Conservation (phyloP, 2,329 filamentous ascomycete genomes). For the Colletotrichum tabaci region DNA sequence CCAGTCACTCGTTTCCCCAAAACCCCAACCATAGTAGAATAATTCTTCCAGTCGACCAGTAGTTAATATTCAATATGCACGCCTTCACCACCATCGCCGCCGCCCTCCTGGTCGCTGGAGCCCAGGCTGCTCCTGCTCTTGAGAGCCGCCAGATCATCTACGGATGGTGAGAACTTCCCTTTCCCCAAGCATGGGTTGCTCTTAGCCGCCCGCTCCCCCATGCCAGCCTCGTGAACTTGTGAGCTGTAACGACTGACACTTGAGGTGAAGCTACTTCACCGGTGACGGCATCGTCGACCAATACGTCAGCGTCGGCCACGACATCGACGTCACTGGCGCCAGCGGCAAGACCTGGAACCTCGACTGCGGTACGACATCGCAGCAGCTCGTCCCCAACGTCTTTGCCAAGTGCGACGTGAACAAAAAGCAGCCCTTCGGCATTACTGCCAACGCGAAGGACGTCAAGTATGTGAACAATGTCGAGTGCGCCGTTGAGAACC, state of each 20-base stretch:
- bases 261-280: conserved; percentile 14
- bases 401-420: conserved; percentile 34
- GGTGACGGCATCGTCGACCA: conserved; percentile 26
- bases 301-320: conserved; percentile 24
- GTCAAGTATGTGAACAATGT: conserved; percentile 8
- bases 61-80: conserved; percentile 16
- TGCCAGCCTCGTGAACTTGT: no score
- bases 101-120: conserved; percentile 18
- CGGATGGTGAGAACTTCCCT: conserved; percentile 20
- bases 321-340: not conserved
- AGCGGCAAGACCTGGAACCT: conserved; percentile 25
- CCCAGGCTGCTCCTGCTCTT: conserved; percentile 23
- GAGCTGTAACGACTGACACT: not conserved
- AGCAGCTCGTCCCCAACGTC: conserved; percentile 30
- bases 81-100: conserved; percentile 14
- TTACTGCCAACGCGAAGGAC: conserved; percentile 12
- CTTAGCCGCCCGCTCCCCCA: not conserved
- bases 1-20: not conserved
- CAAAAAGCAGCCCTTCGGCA: not conserved
- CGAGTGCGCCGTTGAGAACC: no score
- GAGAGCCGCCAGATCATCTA: conserved; percentile 28
- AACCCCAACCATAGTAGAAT: no score
- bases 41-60: not conserved
- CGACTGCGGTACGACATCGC: conserved; percentile 29
- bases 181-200: not conserved